Conservation (phyloP, 805 yeast genomes). For the Ogataea nakhonphanomensis region DNA sequence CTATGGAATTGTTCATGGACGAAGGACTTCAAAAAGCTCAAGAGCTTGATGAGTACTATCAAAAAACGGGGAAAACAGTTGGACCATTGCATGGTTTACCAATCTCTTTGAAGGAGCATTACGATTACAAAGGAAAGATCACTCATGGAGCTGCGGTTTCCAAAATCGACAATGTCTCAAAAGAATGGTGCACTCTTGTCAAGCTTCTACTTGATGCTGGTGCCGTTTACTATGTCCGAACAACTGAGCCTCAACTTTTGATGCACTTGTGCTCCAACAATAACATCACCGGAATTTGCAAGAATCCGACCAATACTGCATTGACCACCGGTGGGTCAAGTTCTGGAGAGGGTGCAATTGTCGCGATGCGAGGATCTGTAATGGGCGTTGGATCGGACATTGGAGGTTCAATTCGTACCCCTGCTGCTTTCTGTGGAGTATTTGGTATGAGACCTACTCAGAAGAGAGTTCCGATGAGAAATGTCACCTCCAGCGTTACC, state of each 20-base stretch:
- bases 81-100: conserved; percentile 67
- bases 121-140: conserved; percentile 45
- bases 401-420: conserved; percentile 23
- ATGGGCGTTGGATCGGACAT: conserved; percentile 8
- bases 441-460: conserved; percentile 50
- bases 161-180: conserved; percentile 38
- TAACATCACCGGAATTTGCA: conserved; percentile 9
- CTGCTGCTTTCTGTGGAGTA: conserved; percentile 51
- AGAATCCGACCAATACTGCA: conserved; percentile 6
- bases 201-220: conserved; percentile 37
- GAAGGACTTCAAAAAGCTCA: conserved; percentile 47
- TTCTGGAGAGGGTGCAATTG: conserved; percentile 8
- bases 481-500: conserved; percentile 35
- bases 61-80: conserved; percentile 42
- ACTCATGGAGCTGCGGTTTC: conserved; percentile 50
- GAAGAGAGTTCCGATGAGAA: conserved; percentile 43
- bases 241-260: conserved; percentile 7
- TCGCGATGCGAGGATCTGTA: conserved; percentile 8
- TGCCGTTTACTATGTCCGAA: conserved; percentile 7
- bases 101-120: conserved; percentile 59
- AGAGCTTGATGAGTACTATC: conserved; percentile 48
- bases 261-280: conserved; percentile 9
- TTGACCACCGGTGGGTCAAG: conserved; percentile 11
- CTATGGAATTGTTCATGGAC: conserved; percentile 43
- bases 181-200: conserved; percentile 39